phyloP scores from a whole-genome alignment of 2,329 filamentous ascomycete species.

The Aspergillus persii region DNA sequence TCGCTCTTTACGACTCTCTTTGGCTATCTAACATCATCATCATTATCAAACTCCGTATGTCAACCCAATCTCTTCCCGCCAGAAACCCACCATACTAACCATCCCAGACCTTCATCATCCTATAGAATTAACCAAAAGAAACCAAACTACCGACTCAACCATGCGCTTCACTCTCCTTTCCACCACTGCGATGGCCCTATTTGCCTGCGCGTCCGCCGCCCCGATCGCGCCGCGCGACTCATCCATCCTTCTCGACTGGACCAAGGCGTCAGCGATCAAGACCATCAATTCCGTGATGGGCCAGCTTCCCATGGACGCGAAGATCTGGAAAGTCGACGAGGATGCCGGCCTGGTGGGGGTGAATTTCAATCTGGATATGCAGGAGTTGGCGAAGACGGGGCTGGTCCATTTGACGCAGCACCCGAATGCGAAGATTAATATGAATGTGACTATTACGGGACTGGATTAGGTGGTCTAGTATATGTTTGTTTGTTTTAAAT shows the following conservation, averaged over 20 bases:
- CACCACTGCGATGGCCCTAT: not conserved
- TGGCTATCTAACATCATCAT: not conserved
- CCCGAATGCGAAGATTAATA: not conserved
- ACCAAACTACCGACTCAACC: not conserved
- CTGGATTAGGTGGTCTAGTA: not conserved
- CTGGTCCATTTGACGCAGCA: not conserved
- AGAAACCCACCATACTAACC: not conserved
- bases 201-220: not conserved
- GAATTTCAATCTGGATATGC: not conserved
- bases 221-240: not conserved
- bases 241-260: conserved; percentile 1
- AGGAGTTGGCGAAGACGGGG: not conserved
- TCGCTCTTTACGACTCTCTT: not conserved
- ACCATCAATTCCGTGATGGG: not conserved
- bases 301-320: not conserved
- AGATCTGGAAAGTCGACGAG: not conserved
- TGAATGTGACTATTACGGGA: not conserved
- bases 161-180: not conserved
- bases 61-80: not conserved
- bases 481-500: not conserved
- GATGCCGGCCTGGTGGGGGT: not conserved
- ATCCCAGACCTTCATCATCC: not conserved
- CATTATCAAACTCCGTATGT: not conserved
- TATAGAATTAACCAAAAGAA: not conserved
- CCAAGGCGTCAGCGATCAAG: not conserved